Evolutionary conservation across 2,329 filamentous ascomycete genomes (phyloP).

Genomic region (Capronia epimyces): DNA sequence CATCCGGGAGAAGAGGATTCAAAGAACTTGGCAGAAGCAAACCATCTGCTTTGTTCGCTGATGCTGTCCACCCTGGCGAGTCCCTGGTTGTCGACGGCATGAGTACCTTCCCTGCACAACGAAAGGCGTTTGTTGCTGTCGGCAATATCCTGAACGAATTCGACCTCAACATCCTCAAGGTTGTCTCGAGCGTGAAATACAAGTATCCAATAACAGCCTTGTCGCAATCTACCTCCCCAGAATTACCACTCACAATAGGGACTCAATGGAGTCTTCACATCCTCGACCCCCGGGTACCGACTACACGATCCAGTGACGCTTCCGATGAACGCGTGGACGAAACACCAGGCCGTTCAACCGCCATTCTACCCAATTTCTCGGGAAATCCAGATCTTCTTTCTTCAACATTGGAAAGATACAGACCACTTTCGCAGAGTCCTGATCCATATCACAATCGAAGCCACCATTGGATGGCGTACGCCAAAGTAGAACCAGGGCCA

Average conservation of each 20-base stretch:
- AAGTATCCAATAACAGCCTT: slow-evolving; percentile 79
- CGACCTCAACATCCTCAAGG: slow-evolving; percentile 66
- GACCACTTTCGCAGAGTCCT: slow-evolving; percentile 1
- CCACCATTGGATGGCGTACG: slow-evolving; percentile 47
- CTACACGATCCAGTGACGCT: neutral
- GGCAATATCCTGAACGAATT: slow-evolving; percentile 73
- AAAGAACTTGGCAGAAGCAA: slow-evolving; percentile 60
- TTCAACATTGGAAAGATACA: slow-evolving; percentile 9
- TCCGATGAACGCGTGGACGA: slow-evolving; percentile 52
- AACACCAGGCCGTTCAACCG: slow-evolving; percentile 16
- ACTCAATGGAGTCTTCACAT: slow-evolving; percentile 77
- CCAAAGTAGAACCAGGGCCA: slow-evolving; percentile 72
- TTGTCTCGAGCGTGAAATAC: slow-evolving; percentile 65
- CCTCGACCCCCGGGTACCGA: slow-evolving; percentile 62
- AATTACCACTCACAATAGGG: slow-evolving; percentile 73
- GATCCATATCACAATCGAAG: slow-evolving; percentile 4
- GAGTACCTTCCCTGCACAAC: slow-evolving; percentile 63
- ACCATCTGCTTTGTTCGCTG: slow-evolving; percentile 59
- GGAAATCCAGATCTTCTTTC: slow-evolving; percentile 4
- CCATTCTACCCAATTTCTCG: slow-evolving; percentile 16
- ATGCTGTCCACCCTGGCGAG: slow-evolving; percentile 28
- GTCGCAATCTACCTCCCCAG: slow-evolving; percentile 59
- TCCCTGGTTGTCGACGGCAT: slow-evolving; percentile 72
- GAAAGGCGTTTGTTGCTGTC: slow-evolving; percentile 73
- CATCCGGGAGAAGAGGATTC: slow-evolving; percentile 51